These are phyloP conservation scores for Quercus agrifolia DNA, from an alignment of 306 rosid species.

Conservation along the genomic window DNA sequence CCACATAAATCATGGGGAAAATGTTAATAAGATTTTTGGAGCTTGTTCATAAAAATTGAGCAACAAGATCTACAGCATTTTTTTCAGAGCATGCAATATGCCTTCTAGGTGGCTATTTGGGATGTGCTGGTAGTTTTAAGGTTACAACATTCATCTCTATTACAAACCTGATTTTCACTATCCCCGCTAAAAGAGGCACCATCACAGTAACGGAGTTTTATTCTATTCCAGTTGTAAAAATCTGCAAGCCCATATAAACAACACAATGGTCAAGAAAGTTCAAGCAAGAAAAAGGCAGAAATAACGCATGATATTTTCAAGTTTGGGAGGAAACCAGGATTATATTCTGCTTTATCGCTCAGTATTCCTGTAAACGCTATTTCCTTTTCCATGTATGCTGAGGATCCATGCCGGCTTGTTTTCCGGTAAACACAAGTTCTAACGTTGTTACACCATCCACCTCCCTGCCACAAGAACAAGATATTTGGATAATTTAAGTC, in stretches of 20 bases:
- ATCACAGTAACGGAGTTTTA: conserved; percentile 95
- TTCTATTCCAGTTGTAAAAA: conserved; percentile 93
- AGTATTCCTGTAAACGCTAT: conserved; percentile 76
- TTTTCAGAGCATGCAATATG: neutral
- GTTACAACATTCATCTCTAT: neutral
- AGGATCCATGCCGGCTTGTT: conserved; percentile 74
- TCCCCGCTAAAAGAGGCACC: conserved; percentile 96
- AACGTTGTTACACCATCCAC: conserved; percentile 89
- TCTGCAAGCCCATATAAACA: conserved; percentile 43
- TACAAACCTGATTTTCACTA: conserved; percentile 59
- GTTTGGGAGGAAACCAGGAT: conserved; percentile 65
- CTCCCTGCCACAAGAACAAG: conserved; percentile 75
- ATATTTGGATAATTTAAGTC: conserved; percentile 17
- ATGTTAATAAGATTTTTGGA: neutral
- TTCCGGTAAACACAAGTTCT: conserved; percentile 85
- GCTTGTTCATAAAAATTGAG: neutral
- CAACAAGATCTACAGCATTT: neutral
- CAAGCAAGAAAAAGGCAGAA: conserved; percentile 10
- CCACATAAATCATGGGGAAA: neutral
- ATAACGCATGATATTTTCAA: neutral
- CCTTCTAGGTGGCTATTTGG: too few species aligned
- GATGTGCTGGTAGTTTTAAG: too few species aligned
- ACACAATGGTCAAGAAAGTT: conserved; percentile 9
- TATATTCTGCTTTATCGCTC: conserved; percentile 66
- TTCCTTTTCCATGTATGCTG: conserved; percentile 78